Evolutionary conservation across 495 filamentous ascomycete species (phyloP).

Genomic region (Penicillium bialowiezense): DNA sequence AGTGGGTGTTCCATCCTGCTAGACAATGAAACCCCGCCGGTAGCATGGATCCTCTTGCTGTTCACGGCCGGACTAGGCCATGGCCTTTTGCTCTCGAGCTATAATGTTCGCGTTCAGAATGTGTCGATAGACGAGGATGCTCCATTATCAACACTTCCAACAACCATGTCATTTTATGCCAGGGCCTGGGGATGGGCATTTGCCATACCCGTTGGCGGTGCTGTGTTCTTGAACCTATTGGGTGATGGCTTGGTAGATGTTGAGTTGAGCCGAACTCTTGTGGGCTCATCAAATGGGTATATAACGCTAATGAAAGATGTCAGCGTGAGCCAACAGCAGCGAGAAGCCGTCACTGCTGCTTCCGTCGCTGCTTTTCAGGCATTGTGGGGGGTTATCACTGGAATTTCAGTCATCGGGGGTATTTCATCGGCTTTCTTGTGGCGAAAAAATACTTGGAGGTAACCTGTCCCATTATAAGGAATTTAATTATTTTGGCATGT

Average conservation of each 20-base stretch:
- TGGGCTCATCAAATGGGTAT: constrained; percentile 22
- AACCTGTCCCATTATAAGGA: too few relatives aligned
- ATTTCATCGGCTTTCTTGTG: constrained; percentile 25
- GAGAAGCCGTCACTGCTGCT: constrained; percentile 16
- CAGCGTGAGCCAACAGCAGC: constrained; percentile 12
- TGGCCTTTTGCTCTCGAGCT: constrained; percentile 51
- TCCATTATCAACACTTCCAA: constrained; percentile 16
- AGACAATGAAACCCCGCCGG: constrained; percentile 40
- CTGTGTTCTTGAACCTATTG: constrained; percentile 54
- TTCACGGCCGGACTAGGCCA: constrained; percentile 52
- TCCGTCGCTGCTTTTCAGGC: constrained; percentile 17
- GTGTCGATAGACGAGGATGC: constrained; percentile 8
- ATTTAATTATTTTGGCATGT: too few relatives aligned
- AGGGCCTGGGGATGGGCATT: constrained; percentile 61
- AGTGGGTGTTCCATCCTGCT: constrained; percentile 52
- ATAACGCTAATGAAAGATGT: constrained; percentile 22
- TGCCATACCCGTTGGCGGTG: constrained; percentile 59
- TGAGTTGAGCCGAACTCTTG: constrained; percentile 9
- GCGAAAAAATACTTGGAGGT: neutral
- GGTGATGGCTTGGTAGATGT: constrained; percentile 13
- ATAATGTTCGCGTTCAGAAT: constrained; percentile 48
- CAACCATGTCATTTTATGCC: constrained; percentile 57
- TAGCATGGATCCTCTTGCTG: constrained; percentile 52
- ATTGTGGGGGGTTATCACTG: constrained; percentile 26
- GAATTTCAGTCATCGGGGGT: constrained; percentile 19